Evolutionary conservation across 1,139 yeast species (phyloP), one percentile per base, ranked within the genome.

Genomic region (Candida buenavistaensis): DNA sequence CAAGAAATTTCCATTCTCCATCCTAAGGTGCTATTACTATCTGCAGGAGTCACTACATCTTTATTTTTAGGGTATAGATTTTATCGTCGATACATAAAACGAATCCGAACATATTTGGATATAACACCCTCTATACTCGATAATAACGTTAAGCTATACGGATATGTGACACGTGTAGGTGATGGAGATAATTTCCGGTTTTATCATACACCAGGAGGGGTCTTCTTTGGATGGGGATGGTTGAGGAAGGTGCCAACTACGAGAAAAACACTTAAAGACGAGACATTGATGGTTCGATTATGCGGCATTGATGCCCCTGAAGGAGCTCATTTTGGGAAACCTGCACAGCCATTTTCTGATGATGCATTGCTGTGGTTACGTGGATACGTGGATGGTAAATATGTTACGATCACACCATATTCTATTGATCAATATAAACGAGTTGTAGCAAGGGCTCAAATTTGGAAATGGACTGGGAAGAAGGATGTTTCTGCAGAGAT

Each of bases 241-340:
- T 52, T 87, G 13, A 64, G 97, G 35, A 50, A 41, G 26, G 64
- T 62, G 32, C 83, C 52, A 37, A 72, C 50, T 29, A 55, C 64
- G 23, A 65, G 78, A 40, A 50, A 64, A 32, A 66, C 58, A 23
- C 54, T 80, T 34, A 79, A 77, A 47, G 80, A 78, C 46, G 73
- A 77, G 49, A 76, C 87, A 2, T 62, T 77, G 19, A 71, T 76
- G 60, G 77, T 94, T 10, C 68, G 99, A 32, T 61, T 92, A 21
- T 85, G 95, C 57, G 99, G 97, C 0, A 81, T 92, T n/a, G 99
- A 92, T 67, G 98, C 99, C 0, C 99, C 99, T 1, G 99, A 92
- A 55, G 64, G 95, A 27, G 78, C 95, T 2, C 97, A 92, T 64
- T 92, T 88, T 62, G 99, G 99, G 1, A 85, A 85, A 44, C 90